phyloP scores from a whole-genome alignment of 306 rosid genomes.

The Begonia loranthoides region DNA sequence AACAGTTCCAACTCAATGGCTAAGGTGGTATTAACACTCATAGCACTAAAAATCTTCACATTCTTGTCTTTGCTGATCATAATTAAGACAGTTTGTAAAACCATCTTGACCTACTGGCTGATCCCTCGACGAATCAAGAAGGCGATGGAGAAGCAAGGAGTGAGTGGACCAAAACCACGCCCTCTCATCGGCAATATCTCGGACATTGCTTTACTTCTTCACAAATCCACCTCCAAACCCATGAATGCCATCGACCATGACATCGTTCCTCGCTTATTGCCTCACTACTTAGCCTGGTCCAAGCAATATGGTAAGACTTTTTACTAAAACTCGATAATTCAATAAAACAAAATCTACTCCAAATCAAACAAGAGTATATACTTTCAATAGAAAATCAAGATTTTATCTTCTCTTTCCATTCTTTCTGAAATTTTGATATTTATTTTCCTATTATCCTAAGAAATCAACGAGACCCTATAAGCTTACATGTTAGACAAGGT shows the following conservation, averaged over 20 bases:
- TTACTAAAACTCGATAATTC: no score
- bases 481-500: background rate
- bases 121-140: slow-evolving; percentile 61
- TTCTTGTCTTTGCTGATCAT: slow-evolving; percentile 18
- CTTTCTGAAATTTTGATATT: background rate
- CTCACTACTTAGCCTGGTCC: slow-evolving; percentile 78
- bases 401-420: background rate
- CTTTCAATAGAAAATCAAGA: no score
- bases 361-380: no score
- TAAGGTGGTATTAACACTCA: slow-evolving; percentile 21
- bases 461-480: background rate
- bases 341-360: no score
- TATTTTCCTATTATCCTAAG: background rate
- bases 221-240: slow-evolving; percentile 53
- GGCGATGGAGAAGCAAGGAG: slow-evolving; percentile 82
- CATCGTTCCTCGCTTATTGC: slow-evolving; percentile 70
- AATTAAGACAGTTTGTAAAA: slow-evolving; percentile 29
- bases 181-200: slow-evolving; percentile 60
- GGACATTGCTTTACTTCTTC: slow-evolving; percentile 47
- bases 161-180: slow-evolving; percentile 65
- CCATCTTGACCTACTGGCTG: slow-evolving; percentile 40
- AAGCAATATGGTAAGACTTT: slow-evolving; percentile 38
- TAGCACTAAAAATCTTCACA: slow-evolving; percentile 7
- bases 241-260: slow-evolving; percentile 64
- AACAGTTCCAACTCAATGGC: slow-evolving; percentile 12